A percentile compares a stretch with the other conserved stretches of the same genome.
Conservation (phyloP, 2,329 filamentous ascomycete genomes). For the Trichoderma sp. region DNA sequence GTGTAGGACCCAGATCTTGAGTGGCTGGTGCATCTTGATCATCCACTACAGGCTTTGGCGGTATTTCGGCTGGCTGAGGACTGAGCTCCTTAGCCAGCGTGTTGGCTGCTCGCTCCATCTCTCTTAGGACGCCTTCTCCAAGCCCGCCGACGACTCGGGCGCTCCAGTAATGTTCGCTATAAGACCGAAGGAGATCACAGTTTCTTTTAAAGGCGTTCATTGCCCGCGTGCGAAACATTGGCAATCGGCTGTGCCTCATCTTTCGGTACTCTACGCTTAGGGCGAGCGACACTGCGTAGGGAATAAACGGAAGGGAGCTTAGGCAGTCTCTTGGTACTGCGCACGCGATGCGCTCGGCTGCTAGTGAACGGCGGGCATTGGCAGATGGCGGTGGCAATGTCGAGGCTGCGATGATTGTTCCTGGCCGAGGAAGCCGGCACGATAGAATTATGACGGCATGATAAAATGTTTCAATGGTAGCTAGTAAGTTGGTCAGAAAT, state of each 20-base stretch:
- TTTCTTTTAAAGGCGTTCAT: slow-evolving; percentile 54
- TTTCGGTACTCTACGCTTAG: slow-evolving; percentile 63
- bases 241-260: slow-evolving; percentile 59
- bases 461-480: slow-evolving; percentile 62
- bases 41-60: slow-evolving; percentile 23
- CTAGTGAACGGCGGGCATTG: slow-evolving; percentile 57
- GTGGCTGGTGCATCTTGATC: slow-evolving; percentile 7
- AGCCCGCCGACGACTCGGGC: slow-evolving; percentile 54
- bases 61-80: slow-evolving; percentile 26
- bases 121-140: slow-evolving; percentile 53
- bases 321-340: slow-evolving; percentile 52
- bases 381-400: slow-evolving; percentile 48
- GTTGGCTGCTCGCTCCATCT: slow-evolving; percentile 55
- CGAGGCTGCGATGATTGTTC: slow-evolving; percentile 39
- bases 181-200: slow-evolving; percentile 50
- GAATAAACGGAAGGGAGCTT: slow-evolving; percentile 57
- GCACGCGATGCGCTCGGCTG: slow-evolving; percentile 56
- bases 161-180: slow-evolving; percentile 59
- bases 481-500: slow-evolving; percentile 32
- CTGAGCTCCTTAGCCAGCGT: slow-evolving; percentile 41
- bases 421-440: slow-evolving; percentile 50
- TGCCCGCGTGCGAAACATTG: slow-evolving; percentile 57
- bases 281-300: slow-evolving; percentile 60
- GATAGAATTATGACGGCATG: slow-evolving; percentile 63
- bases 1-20: slow-evolving; percentile 23